Conservation (phyloP, 208 protist species). For the Crithidia fasciculata region DNA sequence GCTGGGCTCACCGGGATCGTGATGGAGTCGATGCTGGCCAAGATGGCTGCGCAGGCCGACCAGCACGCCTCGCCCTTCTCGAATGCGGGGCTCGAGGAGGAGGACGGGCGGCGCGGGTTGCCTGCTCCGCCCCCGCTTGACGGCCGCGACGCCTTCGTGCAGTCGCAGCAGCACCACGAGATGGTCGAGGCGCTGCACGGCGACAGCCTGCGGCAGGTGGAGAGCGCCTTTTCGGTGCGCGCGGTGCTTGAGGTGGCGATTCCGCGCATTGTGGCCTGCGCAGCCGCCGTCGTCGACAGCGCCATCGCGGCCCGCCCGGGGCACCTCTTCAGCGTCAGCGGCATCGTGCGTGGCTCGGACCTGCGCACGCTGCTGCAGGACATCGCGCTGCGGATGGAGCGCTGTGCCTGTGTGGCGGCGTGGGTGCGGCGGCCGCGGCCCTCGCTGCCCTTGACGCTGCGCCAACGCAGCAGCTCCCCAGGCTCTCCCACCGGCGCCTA, state of each 20-base stretch:
- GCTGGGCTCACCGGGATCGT: conserved; percentile 60
- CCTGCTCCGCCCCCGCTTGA: conserved; percentile 20
- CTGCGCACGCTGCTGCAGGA: conserved; percentile 46
- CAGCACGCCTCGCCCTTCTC: conserved; percentile 60
- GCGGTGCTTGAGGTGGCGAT: conserved; percentile 44
- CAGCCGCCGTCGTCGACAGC: conserved; percentile 39
- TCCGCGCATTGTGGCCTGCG: conserved; percentile 48
- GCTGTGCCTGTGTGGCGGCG: conserved; percentile 41
- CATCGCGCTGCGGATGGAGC: conserved; percentile 51
- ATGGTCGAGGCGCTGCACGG: conserved; percentile 28
- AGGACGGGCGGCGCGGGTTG: conserved; percentile 12
- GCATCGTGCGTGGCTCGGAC: conserved; percentile 40
- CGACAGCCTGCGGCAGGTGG: conserved; percentile 30
- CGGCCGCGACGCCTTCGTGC: conserved; percentile 30
- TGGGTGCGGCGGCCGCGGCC: conserved; percentile 29
- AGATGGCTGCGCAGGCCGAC: conserved; percentile 43
- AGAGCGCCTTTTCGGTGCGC: conserved; percentile 58
- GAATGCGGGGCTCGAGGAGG: conserved; percentile 43
- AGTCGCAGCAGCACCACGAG: conserved; percentile 34
- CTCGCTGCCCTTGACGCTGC: not conserved
- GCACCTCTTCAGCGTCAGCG: conserved; percentile 49
- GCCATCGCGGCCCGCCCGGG: conserved; percentile 33
- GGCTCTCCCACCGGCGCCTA: not conserved
- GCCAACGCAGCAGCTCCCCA: conserved; percentile 4
- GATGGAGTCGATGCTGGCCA: conserved; percentile 48